Percentiles rank a stretch among this genome's conserved stretches.
These are phyloP conservation scores for Tricholoma saponaceum DNA, from an alignment of 768 basidiomycete species.

Conservation along the genomic window DNA sequence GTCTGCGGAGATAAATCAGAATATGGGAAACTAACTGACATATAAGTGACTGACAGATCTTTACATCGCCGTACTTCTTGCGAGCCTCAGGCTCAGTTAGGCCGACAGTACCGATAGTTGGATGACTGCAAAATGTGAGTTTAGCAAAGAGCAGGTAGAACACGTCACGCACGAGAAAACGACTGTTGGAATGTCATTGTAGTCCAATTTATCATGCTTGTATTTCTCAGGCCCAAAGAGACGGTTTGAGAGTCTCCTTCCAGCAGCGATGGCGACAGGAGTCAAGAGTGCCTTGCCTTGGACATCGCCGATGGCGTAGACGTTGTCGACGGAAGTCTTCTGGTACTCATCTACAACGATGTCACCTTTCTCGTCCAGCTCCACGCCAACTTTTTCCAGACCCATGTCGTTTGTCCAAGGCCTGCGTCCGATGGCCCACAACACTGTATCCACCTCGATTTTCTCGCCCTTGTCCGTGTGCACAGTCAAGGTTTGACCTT, in stretches of 20 bases:
- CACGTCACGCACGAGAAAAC: constrained; percentile 80
- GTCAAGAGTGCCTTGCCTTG: constrained; percentile 91
- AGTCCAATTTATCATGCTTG: constrained; percentile 84
- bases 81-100: constrained; percentile 90
- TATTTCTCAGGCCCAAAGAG: constrained; percentile 84
- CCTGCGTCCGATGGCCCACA: constrained; percentile 95
- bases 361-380: constrained; percentile 76
- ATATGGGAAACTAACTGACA: neutral
- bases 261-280: constrained; percentile 97
- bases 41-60: constrained; percentile 68
- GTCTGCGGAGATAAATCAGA: constrained; percentile 38
- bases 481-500: constrained; percentile 72
- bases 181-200: constrained; percentile 89
- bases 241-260: constrained; percentile 82
- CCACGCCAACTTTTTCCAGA: constrained; percentile 71
- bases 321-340: constrained; percentile 63
- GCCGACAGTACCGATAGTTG: constrained; percentile 93
- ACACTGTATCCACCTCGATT: constrained; percentile 79
- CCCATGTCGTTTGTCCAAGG: constrained; percentile 77
- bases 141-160: constrained; percentile 1
- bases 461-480: constrained; percentile 69
- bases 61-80: constrained; percentile 86
- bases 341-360: constrained; percentile 91
- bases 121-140: constrained; percentile 56
- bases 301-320: constrained; percentile 89